Conservation (phyloP, 306 rosid species). For the Trifolium subterraneum region DNA sequence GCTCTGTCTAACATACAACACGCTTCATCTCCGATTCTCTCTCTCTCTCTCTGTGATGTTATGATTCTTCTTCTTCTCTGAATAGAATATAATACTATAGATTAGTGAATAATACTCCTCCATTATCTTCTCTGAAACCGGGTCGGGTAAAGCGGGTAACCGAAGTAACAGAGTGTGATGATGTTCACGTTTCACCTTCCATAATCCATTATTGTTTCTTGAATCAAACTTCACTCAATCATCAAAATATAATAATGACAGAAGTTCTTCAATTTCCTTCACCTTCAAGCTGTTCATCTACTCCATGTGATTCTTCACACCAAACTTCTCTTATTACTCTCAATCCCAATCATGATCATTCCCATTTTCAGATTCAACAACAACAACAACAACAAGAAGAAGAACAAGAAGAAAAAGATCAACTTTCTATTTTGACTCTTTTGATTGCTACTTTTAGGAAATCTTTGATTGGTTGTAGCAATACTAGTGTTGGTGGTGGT, state of each 20-base stretch:
- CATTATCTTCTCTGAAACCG: constrained; percentile 18
- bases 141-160: constrained; percentile 46
- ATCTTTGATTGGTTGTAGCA: constrained; percentile 83
- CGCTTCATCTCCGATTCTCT: constrained; percentile 7
- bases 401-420: constrained; percentile 71
- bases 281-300: constrained; percentile 72
- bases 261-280: constrained; percentile 92
- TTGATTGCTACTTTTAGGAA: constrained; percentile 78
- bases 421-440: constrained; percentile 73
- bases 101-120: too few species aligned
- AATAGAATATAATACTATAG: not conserved
- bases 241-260: constrained; percentile 53
- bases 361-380: constrained; percentile 23
- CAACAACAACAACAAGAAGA: not conserved
- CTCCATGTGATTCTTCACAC: constrained; percentile 54
- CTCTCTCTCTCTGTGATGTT: constrained; percentile 34
- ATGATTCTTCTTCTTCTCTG: constrained; percentile 29
- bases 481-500: not conserved
- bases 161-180: constrained; percentile 46
- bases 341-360: not conserved
- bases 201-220: constrained; percentile 55
- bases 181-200: constrained; percentile 72
- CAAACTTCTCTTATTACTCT: constrained; percentile 53
- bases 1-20: not conserved
- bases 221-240: constrained; percentile 70